Evolutionary conservation across 192 early-diverging fungal genomes (phyloP).

Genomic region (Mortierella antarctica): DNA sequence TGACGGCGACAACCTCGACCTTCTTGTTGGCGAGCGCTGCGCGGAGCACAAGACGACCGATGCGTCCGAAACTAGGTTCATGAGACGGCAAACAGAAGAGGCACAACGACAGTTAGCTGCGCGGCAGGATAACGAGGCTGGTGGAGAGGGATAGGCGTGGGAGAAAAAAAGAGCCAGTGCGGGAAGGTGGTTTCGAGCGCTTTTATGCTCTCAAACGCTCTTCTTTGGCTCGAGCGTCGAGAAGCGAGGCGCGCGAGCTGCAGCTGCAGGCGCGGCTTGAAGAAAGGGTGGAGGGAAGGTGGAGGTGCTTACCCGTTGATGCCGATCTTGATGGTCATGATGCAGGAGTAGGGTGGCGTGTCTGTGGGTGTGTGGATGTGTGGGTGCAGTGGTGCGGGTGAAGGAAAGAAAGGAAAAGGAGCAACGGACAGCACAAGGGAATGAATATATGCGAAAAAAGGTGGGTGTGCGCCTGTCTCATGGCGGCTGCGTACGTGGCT

Average conservation of each 20-base stretch:
- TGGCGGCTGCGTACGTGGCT: not conserved
- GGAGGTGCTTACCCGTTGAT: slow-evolving; percentile 47
- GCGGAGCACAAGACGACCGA: slow-evolving; percentile 97
- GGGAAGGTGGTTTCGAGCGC: not conserved
- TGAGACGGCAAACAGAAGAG: not conserved
- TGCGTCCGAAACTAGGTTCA: slow-evolving; percentile 88
- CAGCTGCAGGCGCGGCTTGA: not conserved
- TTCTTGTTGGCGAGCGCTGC: slow-evolving; percentile 79
- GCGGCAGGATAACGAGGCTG: not conserved
- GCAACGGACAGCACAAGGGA: too few species aligned
- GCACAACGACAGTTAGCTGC: not conserved
- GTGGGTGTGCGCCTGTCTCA: not conserved
- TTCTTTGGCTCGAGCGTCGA: too few species aligned
- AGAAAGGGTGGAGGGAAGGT: not conserved
- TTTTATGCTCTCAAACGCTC: too few species aligned
- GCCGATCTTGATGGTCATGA: slow-evolving; percentile 49
- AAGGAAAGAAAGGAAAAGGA: not conserved
- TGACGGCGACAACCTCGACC: slow-evolving; percentile 89
- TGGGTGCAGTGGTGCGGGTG: not conserved
- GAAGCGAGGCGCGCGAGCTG: too few species aligned
- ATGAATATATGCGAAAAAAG: not conserved
- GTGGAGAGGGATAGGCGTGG: not conserved
- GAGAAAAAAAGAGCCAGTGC: not conserved
- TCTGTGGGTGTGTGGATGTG: not conserved
- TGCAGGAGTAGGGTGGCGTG: not conserved